phyloP scores from a whole-genome alignment of 805 yeast species.

The Dipodascopsis uninucleata region DNA sequence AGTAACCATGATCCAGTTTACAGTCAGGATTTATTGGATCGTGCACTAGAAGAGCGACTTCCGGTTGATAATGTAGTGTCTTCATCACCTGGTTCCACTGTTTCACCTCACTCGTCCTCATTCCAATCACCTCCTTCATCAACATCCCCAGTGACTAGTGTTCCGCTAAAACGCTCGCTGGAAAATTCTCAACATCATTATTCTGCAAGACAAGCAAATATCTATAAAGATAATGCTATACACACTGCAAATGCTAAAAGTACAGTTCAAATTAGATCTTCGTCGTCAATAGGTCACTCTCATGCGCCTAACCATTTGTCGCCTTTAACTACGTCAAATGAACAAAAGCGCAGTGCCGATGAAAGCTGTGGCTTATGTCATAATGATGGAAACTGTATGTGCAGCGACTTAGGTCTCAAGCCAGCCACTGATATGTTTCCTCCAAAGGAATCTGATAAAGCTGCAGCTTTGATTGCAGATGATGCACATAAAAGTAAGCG shows the following conservation, averaged over 20 bases:
- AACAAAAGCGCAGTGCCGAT: background rate
- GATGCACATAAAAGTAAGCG: constrained; percentile 3
- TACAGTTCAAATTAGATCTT: too few species aligned
- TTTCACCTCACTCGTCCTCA: too few species aligned
- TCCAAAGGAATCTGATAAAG: background rate
- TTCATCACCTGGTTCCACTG: constrained; percentile 17
- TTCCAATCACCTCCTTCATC: too few species aligned
- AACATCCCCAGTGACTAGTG: too few species aligned
- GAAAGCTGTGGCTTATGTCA: constrained; percentile 26
- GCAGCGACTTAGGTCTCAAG: constrained; percentile 22
- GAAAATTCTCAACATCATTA: too few species aligned
- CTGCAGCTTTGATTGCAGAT: constrained; percentile 1
- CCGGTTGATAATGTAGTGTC: constrained; percentile 15
- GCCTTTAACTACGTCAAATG: constrained; percentile 3
- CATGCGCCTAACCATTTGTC: constrained; percentile 6
- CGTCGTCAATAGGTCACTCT: too few species aligned
- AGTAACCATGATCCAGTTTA: constrained; percentile 22
- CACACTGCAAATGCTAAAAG: too few species aligned
- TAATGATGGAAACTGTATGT: constrained; percentile 25
- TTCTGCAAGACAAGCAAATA: constrained; percentile 6
- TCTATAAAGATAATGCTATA: constrained; percentile 3
- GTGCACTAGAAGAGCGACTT: constrained; percentile 25
- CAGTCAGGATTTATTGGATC: constrained; percentile 24
- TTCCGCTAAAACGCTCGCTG: too few species aligned
- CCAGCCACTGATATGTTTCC: constrained; percentile 23